Conservation (phyloP, 768 basidiomycete genomes). For the Mycena amicta region DNA sequence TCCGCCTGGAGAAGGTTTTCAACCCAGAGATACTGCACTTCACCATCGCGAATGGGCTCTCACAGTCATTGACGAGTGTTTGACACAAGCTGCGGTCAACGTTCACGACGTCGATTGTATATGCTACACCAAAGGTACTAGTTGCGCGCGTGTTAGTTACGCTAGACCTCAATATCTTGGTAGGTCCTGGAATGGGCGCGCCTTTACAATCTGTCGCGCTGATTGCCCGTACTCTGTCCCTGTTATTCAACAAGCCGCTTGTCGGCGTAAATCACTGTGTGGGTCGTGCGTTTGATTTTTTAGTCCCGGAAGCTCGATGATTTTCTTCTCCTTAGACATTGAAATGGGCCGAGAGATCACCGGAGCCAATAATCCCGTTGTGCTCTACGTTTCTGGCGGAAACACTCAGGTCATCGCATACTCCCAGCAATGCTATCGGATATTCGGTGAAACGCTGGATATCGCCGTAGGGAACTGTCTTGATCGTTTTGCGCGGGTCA, state of each 20-base stretch:
- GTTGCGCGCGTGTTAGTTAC: background rate
- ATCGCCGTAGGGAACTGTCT: slow-evolving; percentile 99
- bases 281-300: slow-evolving; percentile 68
- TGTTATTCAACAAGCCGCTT: slow-evolving; percentile 87
- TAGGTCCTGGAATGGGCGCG: slow-evolving; percentile 99
- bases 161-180: background rate
- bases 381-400: slow-evolving; percentile 97
- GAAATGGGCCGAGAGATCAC: slow-evolving; percentile 98
- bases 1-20: slow-evolving; percentile 96
- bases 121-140: slow-evolving; percentile 93
- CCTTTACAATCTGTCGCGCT: slow-evolving; percentile 94
- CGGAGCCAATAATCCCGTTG: slow-evolving; percentile 91
- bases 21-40: slow-evolving; percentile 91
- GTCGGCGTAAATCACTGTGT: slow-evolving; percentile 99
- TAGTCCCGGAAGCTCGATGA: background rate
- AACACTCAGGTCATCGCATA: slow-evolving; percentile 99
- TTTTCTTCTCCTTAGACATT: slow-evolving; percentile 64
- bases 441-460: slow-evolving; percentile 98
- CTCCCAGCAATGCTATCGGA: slow-evolving; percentile 94
- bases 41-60: slow-evolving; percentile 95
- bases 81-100: slow-evolving; percentile 65
- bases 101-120: slow-evolving; percentile 90
- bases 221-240: slow-evolving; percentile 87
- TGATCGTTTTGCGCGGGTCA: slow-evolving; percentile 94
- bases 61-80: slow-evolving; percentile 76